Conservation (phyloP, 768 basidiomycete species). For the Lactarius vividus region DNA sequence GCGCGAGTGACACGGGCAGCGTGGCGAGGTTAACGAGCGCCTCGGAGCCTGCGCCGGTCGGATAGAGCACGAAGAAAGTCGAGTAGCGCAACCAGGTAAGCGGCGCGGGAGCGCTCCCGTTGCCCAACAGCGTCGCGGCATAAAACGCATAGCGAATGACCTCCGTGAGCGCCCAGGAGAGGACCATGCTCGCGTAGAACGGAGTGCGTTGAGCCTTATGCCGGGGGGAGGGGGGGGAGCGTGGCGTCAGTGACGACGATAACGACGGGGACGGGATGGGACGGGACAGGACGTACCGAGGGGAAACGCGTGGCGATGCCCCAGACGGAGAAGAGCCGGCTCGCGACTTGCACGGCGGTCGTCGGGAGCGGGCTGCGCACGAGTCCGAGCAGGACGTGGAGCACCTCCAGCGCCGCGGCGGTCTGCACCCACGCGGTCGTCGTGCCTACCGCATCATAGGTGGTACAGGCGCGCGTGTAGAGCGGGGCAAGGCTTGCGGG, state of each 20-base stretch:
- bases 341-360: slow-evolving; percentile 76
- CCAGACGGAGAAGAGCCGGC: slow-evolving; percentile 84
- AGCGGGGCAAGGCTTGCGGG: slow-evolving; percentile 43
- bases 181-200: slow-evolving; percentile 84
- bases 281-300: slow-evolving; percentile 41
- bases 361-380: slow-evolving; percentile 76
- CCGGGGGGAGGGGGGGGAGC: too few relatives aligned
- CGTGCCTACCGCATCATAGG: slow-evolving; percentile 59
- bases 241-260: too few relatives aligned
- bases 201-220: slow-evolving; percentile 72
- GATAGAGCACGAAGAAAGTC: slow-evolving; percentile 92
- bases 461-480: slow-evolving; percentile 51
- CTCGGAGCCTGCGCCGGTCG: slow-evolving; percentile 87
- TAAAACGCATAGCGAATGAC: slow-evolving; percentile 92
- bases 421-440: slow-evolving; percentile 76
- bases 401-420: slow-evolving; percentile 76
- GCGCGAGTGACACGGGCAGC: slow-evolving; percentile 49
- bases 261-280: too few relatives aligned
- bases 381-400: slow-evolving; percentile 75
- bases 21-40: slow-evolving; percentile 79
- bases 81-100: slow-evolving; percentile 84
- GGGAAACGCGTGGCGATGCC: slow-evolving; percentile 67
- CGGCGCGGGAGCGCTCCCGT: slow-evolving; percentile 37
- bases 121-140: slow-evolving; percentile 58
- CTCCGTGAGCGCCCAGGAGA: slow-evolving; percentile 92